phyloP scores from a whole-genome alignment of 2,329 filamentous ascomycete species.

The Neonectria faginata region DNA sequence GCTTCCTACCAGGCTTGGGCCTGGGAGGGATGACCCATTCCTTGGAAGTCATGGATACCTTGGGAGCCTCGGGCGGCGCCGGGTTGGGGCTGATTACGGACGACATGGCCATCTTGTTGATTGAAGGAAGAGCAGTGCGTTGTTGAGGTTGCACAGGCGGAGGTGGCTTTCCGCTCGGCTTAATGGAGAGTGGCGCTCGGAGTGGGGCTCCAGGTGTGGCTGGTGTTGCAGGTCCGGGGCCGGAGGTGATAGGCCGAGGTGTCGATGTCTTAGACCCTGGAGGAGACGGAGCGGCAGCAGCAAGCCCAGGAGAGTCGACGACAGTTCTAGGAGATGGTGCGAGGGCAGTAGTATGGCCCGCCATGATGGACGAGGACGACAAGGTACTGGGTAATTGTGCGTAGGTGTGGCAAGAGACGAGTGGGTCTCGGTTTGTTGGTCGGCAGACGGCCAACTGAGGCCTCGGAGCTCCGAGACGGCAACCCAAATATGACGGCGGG shows the following conservation, averaged over 20 bases:
- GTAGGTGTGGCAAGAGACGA: slow-evolving; percentile 32
- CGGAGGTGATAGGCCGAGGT: slow-evolving; percentile 43
- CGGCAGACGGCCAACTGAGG: slow-evolving; percentile 33
- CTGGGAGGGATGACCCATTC: slow-evolving; percentile 89
- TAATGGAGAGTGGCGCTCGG: slow-evolving; percentile 49
- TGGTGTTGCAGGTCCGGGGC: slow-evolving; percentile 38
- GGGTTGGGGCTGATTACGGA: slow-evolving; percentile 58
- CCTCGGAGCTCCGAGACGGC: slow-evolving; percentile 47
- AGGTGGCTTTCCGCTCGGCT: slow-evolving; percentile 45
- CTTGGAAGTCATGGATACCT: slow-evolving; percentile 77
- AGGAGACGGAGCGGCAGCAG: slow-evolving; percentile 33
- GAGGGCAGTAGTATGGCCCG: slow-evolving; percentile 34
- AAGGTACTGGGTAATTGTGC: slow-evolving; percentile 29
- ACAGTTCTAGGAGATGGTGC: slow-evolving; percentile 37
- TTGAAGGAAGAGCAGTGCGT: slow-evolving; percentile 51
- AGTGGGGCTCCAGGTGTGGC: slow-evolving; percentile 41
- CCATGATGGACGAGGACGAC: slow-evolving; percentile 40
- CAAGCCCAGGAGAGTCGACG: slow-evolving; percentile 37
- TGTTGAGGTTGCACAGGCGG: slow-evolving; percentile 47
- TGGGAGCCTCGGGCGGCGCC: slow-evolving; percentile 55
- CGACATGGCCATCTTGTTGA: slow-evolving; percentile 62
- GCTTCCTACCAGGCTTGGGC: slow-evolving; percentile 92
- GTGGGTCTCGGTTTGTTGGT: slow-evolving; percentile 40
- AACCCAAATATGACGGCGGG: slow-evolving; percentile 26
- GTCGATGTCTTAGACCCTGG: slow-evolving; percentile 26